A percentile compares a stretch with the other conserved stretches of the same genome.
Conservation (phyloP, 306 rosid genomes). For the Lathyrus oleraceus region DNA sequence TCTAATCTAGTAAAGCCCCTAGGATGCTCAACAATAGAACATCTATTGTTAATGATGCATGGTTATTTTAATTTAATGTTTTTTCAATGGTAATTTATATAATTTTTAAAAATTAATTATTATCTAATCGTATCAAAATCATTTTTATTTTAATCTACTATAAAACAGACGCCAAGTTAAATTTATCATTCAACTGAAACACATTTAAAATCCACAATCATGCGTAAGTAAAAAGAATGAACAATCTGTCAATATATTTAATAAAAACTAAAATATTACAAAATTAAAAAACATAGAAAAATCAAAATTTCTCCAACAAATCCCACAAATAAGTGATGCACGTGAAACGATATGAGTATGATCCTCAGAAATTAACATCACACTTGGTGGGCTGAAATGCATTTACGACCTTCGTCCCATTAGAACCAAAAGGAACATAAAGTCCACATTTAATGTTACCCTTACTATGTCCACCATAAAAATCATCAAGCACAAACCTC, state of each 20-base stretch:
- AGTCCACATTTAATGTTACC: slow-evolving; percentile 53
- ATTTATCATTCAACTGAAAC: too few relatives aligned
- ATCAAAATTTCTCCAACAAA: not conserved
- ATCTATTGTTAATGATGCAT: too few relatives aligned
- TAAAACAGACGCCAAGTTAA: too few relatives aligned
- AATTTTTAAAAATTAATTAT: too few relatives aligned
- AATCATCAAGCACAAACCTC: slow-evolving; percentile 48
- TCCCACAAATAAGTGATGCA: not conserved
- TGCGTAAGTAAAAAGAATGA: too few relatives aligned
- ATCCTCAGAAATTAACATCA: not conserved
- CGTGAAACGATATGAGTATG: not conserved
- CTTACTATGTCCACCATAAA: slow-evolving; percentile 32
- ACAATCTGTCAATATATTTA: not conserved
- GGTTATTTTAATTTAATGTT: too few relatives aligned
- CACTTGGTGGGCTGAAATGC: slow-evolving; percentile 48
- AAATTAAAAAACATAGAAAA: not conserved
- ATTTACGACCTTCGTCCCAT: not conserved
- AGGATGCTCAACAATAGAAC: too few relatives aligned
- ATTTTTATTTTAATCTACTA: too few relatives aligned
- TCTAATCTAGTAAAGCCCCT: too few relatives aligned
- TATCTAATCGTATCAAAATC: too few relatives aligned
- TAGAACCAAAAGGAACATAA: slow-evolving; percentile 49
- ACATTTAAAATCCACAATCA: too few relatives aligned
- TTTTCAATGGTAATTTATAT: too few relatives aligned
- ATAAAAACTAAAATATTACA: not conserved